These are phyloP conservation scores for Pyrenochaeta sp. DNA, from an alignment of 2,329 filamentous ascomycete genomes.

Conservation along the genomic window DNA sequence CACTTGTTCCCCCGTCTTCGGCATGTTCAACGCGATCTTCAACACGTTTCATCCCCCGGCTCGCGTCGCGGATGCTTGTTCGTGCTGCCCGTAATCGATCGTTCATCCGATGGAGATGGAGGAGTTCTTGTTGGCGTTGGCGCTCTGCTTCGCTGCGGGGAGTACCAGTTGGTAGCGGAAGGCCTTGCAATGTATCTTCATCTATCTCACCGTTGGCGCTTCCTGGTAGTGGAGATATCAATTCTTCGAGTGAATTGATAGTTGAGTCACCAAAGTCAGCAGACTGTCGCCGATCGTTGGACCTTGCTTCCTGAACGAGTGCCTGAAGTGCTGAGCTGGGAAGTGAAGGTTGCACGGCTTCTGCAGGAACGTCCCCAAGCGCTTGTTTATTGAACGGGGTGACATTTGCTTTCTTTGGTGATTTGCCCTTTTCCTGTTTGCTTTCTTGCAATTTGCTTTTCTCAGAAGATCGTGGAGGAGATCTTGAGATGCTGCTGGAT, in stretches of 20 bases:
- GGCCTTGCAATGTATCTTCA: constrained; percentile 44
- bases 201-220: constrained; percentile 34
- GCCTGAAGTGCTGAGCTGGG: constrained; percentile 51
- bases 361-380: not conserved
- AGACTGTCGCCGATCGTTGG: constrained; percentile 19
- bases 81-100: constrained; percentile 50
- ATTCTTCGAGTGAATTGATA: constrained; percentile 57
- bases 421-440: constrained; percentile 21
- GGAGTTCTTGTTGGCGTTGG: constrained; percentile 52
- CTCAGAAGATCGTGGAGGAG: constrained; percentile 27
- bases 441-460: constrained; percentile 24
- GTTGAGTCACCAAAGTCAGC: constrained; percentile 56
- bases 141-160: constrained; percentile 52
- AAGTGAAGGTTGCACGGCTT: constrained; percentile 31
- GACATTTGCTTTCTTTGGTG: constrained; percentile 13
- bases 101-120: constrained; percentile 54
- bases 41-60: constrained; percentile 53
- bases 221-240: constrained; percentile 44
- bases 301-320: constrained; percentile 51
- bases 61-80: constrained; percentile 55
- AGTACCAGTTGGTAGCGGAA: constrained; percentile 35
- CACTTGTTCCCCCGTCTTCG: constrained; percentile 21
- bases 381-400: constrained; percentile 7
- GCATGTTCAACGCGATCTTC: constrained; percentile 51
- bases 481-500: constrained; percentile 13